Percentiles rank a stretch among this genome's conserved stretches.
Conservation (phyloP, 352 stramenopile genomes). For the Phytophthora capsici region DNA sequence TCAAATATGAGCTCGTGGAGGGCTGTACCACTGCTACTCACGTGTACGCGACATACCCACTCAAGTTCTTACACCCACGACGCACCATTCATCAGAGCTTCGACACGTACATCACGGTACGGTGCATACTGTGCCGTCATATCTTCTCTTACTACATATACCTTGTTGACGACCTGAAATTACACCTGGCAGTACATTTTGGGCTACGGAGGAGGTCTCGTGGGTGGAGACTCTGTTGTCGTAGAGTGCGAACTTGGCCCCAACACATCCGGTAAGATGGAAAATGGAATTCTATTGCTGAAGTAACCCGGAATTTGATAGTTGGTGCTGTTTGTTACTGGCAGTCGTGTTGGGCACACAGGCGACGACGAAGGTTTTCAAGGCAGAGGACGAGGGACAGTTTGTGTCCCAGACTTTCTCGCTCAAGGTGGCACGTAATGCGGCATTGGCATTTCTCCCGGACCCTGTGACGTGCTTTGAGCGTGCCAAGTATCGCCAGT, state of each 20-base stretch:
- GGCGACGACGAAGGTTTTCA: slow-evolving; percentile 91
- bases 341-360: slow-evolving; percentile 80
- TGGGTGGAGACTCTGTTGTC: slow-evolving; percentile 74
- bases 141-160: no score
- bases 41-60: slow-evolving; percentile 84
- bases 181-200: slow-evolving; percentile 64
- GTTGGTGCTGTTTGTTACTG: background rate
- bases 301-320: background rate
- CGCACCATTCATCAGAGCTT: slow-evolving; percentile 63
- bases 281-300: no score
- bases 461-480: slow-evolving; percentile 87
- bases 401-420: slow-evolving; percentile 63
- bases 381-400: slow-evolving; percentile 50
- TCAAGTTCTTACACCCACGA: slow-evolving; percentile 88
- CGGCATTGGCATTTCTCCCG: slow-evolving; percentile 77
- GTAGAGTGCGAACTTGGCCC: slow-evolving; percentile 60
- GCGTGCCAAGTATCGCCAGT: slow-evolving; percentile 69
- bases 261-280: slow-evolving; percentile 53
- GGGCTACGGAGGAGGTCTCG: slow-evolving; percentile 82
- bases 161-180: background rate
- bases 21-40: slow-evolving; percentile 68
- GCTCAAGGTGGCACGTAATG: slow-evolving; percentile 52
- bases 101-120: slow-evolving; percentile 80
- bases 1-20: slow-evolving; percentile 78
- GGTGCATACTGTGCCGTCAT: slow-evolving; percentile 9